phyloP scores from a whole-genome alignment of 2,329 filamentous ascomycete species.

The Arthrobotrys iridis region DNA sequence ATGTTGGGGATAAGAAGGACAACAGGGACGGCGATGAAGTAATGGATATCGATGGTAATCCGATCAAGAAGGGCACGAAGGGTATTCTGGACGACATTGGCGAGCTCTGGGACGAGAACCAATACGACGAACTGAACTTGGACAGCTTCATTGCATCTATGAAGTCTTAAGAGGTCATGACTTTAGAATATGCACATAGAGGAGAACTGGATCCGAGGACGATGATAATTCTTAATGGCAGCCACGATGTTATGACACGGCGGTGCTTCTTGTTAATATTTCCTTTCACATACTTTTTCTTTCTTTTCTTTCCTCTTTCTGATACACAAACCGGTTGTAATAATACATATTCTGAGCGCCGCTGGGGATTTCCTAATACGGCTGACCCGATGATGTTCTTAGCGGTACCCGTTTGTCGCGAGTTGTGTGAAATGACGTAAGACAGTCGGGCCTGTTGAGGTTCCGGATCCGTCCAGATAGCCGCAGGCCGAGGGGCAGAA shows the following conservation, averaged over 20 bases:
- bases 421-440: conserved; percentile 44
- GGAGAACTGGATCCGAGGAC: neutral
- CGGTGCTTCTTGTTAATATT: conserved; percentile 8
- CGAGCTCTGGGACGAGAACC: conserved; percentile 95
- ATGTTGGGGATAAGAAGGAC: conserved; percentile 68
- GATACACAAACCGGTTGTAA: conserved; percentile 2
- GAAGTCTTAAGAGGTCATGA: conserved; percentile 70
- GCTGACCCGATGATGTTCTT: conserved; percentile 10
- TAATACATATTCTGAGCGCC: too few species aligned
- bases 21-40: conserved; percentile 78
- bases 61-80: conserved; percentile 95
- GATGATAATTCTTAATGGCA: neutral
- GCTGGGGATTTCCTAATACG: neutral
- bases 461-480: neutral
- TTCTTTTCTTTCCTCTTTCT: too few species aligned
- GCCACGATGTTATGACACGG: conserved; percentile 4
- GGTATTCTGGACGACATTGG: conserved; percentile 93
- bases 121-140: conserved; percentile 97
- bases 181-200: neutral
- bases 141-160: conserved; percentile 96
- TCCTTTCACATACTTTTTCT: neutral
- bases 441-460: conserved; percentile 2
- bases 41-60: conserved; percentile 91
- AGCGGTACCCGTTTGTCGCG: conserved; percentile 13
- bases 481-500: too few species aligned